A percentile compares a stretch with the other conserved stretches of the same genome.
Evolutionary conservation across 208 protist genomes (phyloP).

Genomic region (Leishmania tarentolae): DNA sequence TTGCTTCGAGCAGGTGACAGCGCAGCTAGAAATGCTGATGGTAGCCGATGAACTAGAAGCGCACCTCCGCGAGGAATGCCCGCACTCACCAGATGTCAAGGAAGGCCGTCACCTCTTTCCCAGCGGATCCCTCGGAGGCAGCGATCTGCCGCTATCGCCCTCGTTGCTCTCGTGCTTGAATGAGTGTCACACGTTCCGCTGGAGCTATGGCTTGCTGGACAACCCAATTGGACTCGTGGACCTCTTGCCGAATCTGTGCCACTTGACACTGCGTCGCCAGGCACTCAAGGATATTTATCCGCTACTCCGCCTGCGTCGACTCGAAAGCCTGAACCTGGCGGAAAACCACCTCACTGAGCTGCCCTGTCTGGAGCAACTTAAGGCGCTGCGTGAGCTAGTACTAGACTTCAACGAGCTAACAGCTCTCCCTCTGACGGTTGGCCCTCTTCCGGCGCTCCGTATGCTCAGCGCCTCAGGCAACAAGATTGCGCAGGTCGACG

Average conservation of each 20-base stretch:
- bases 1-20: conserved; percentile 26
- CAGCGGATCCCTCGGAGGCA: neutral
- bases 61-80: neutral
- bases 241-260: conserved; percentile 34
- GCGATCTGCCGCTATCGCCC: neutral
- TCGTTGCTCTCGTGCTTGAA: neutral
- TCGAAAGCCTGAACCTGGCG: conserved; percentile 67
- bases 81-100: neutral
- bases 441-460: conserved; percentile 49
- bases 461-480: conserved; percentile 91
- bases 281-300: conserved; percentile 53
- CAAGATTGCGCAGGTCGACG: conserved; percentile 59
- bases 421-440: conserved; percentile 36
- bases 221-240: conserved; percentile 12
- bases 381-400: conserved; percentile 49
- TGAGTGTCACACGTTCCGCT: conserved; percentile 30
- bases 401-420: conserved; percentile 81
- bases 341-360: conserved; percentile 66
- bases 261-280: conserved; percentile 60
- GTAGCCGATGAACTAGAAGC: conserved; percentile 4
- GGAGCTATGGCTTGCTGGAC: conserved; percentile 37
- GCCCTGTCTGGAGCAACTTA: conserved; percentile 44
- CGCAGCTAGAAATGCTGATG: conserved; percentile 16
- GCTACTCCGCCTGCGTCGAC: conserved; percentile 47
- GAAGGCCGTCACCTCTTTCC: neutral